Evolutionary conservation across 495 filamentous ascomycete genomes (phyloP).

Genomic region (Aspergillus coremiiformis): DNA sequence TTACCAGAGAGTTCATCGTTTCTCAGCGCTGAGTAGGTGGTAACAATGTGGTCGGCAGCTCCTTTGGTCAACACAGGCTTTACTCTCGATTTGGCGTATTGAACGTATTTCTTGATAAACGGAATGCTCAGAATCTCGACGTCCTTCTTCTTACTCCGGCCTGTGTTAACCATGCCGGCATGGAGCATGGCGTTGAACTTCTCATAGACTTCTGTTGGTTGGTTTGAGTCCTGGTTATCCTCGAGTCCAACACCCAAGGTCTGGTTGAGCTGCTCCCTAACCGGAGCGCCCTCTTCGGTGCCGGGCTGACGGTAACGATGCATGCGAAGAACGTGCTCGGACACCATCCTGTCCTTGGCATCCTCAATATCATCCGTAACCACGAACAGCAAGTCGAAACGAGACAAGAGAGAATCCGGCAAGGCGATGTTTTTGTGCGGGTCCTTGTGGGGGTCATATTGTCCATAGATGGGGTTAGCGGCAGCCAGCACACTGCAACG

Average conservation of each 20-base stretch:
- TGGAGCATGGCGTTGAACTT: constrained; percentile 97
- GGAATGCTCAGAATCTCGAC: constrained; percentile 93
- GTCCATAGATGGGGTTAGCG: constrained; percentile 95
- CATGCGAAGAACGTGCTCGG: constrained; percentile 96
- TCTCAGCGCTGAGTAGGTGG: constrained; percentile 85
- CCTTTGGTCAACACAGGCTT: constrained; percentile 90
- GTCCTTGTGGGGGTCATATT: constrained; percentile 98
- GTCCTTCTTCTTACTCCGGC: constrained; percentile 63
- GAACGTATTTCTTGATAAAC: constrained; percentile 99
- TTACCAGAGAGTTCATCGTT: constrained; percentile 96
- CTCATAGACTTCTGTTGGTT: constrained; percentile 85
- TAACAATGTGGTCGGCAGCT: constrained; percentile 84
- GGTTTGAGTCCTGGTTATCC: constrained; percentile 60
- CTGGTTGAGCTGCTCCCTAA: constrained; percentile 81
- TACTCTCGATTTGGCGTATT: constrained; percentile 90
- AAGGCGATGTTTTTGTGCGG: constrained; percentile 98
- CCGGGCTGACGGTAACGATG: constrained; percentile 92
- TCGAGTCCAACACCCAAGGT: constrained; percentile 84
- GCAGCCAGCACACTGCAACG: constrained; percentile 95
- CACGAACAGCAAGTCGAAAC: constrained; percentile 98
- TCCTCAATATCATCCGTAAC: constrained; percentile 99
- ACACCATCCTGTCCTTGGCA: constrained; percentile 78
- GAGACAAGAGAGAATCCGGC: constrained; percentile 91
- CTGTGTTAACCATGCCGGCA: constrained; percentile 72
- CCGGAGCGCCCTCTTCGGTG: constrained; percentile 89